Conservation (phyloP, 2,329 filamentous ascomycete genomes). For the Trichoderma sp. region DNA sequence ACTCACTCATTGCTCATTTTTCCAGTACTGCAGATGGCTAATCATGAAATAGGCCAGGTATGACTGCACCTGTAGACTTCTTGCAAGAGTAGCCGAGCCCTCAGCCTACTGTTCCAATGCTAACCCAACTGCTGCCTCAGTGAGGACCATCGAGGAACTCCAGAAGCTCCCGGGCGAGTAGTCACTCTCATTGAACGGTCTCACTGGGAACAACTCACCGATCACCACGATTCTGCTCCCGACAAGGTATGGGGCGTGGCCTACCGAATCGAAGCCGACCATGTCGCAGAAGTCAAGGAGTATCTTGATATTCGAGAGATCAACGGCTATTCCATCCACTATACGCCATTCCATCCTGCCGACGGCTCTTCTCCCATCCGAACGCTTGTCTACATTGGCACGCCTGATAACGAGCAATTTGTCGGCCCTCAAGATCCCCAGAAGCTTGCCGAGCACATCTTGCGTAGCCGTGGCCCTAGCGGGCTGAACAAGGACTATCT, state of each 20-base stretch:
- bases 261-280: slow-evolving; percentile 74
- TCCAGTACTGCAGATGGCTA: slow-evolving; percentile 2
- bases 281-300: slow-evolving; percentile 77
- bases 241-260: slow-evolving; percentile 87
- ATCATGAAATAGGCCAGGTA: slow-evolving; percentile 39
- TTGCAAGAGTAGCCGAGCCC: background rate
- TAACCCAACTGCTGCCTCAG: slow-evolving; percentile 49
- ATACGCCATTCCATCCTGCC: slow-evolving; percentile 73
- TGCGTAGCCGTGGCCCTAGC: slow-evolving; percentile 74
- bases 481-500: slow-evolving; percentile 91
- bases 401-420: slow-evolving; percentile 91
- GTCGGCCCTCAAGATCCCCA: slow-evolving; percentile 80
- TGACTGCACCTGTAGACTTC: background rate
- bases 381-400: slow-evolving; percentile 87
- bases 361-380: slow-evolving; percentile 46
- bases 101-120: background rate
- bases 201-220: slow-evolving; percentile 79
- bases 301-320: slow-evolving; percentile 97
- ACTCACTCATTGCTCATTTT: slow-evolving; percentile 34
- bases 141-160: slow-evolving; percentile 92
- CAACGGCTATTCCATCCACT: slow-evolving; percentile 94
- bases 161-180: slow-evolving; percentile 82
- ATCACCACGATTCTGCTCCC: slow-evolving; percentile 62
- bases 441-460: slow-evolving; percentile 77
- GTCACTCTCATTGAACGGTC: slow-evolving; percentile 85